Evolutionary conservation across 2,329 filamentous ascomycete species (phyloP), one percentile per base, ranked within the genome.

Genomic region (Ascochyta lentis): DNA sequence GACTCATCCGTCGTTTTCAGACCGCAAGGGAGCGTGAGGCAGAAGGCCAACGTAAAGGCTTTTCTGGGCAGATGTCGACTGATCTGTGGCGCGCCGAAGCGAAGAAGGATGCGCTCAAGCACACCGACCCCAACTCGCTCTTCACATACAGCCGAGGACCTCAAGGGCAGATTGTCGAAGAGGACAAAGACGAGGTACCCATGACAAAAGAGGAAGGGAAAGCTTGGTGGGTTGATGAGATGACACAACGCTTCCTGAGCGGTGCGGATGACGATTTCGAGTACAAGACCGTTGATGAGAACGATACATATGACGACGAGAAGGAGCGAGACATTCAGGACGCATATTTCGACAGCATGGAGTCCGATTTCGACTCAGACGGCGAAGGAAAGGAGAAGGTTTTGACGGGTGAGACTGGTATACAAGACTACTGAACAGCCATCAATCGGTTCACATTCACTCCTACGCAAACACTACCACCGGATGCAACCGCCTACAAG

Each of bases 261-360:
- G 92, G 92, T 0, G 82, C 83, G 6, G 92, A 96, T 68, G 80
- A 83, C 1, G 91, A 96, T 43, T 94, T 96, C 66, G 88, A 94
- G 58, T 96, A 96, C 70, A 73, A 67, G 1, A 66, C 61, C 3
- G 88, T 96, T 5, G 92, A 96, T 69, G 78, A 79, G 33, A 87
- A 89, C 67, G 87, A 92, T 27, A 86, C 87, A 19, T 88, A 86
- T 52, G 91, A 96, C 71, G 85, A 88, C 74, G 80, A 85, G 78
- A 81, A 84, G 61, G 81, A 82, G 59, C 77, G 80, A n/a, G 86
- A 89, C 48, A 79, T 79, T 13, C 83, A 94, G 73, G 91, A 96
- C 34, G 82, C 82, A 19, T 96, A 90, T 79, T 93, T 96, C 69
- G 90, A 92, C 22, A 86, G 87, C 6, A 89, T 96, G 78, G 88